Evolutionary conservation across 1,139 yeast species (phyloP), one percentile per base, ranked within the genome.

Genomic region (Zygoascus hellenicus): DNA sequence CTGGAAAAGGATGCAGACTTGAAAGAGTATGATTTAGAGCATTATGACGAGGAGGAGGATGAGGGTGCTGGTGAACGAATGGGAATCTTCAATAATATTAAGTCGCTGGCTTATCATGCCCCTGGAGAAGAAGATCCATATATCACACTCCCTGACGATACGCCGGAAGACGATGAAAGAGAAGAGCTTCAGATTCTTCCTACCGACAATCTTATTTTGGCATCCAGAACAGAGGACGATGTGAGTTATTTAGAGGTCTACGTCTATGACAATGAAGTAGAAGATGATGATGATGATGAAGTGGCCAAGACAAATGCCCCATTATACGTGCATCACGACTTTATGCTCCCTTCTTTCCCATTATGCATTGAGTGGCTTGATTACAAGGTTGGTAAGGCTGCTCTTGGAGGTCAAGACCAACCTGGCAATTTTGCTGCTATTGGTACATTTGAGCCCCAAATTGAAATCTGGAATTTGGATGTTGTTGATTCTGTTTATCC

Each of bases 261-360:
- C 60, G 87, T 94, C 28, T 92, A 90, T 65, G 97, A 92, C 64
- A 96, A 90, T 62, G 50, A 51, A 11, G 54, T 52, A n/a, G 86
- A 84, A 45, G 86, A 83, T 47, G 81, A 79, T 42, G 80, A 75
- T 52, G 88, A 80, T 52, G 83, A 74, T 48, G 81, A 71, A 48
- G 89, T 80, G 58, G 76, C 75, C 9, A 48, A 50, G 13, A 54
- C 67, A 68, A 94, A 81, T 42, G 74, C 82, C 46, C 81, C 83
- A 39, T 70, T 92, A 55, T 92, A 92, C 60, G 95, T 92, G 45
- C 99, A 92, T 63, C 99, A 92, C 68, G 98, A 94, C 65, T 71
- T 92, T 56, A 87, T 92, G 96, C 76, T 92, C 51, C 98, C 99
- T 2, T 86, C 97, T 2, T 92, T 92, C 75, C 99, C 99, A 38